Conservation (phyloP, 495 filamentous ascomycete species). For the Haplographium delicatum region DNA sequence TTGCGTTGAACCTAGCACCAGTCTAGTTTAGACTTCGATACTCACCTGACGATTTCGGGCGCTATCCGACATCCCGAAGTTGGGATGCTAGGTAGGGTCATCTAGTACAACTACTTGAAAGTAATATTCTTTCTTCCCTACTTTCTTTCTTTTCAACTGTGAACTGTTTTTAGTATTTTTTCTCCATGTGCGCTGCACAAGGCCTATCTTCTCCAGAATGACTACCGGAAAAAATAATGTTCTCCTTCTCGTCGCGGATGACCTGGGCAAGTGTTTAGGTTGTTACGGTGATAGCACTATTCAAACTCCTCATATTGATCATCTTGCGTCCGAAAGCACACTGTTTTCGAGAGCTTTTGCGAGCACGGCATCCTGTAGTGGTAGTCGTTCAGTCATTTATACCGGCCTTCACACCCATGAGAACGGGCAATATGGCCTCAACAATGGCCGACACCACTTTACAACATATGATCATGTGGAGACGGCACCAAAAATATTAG, state of each 20-base stretch:
- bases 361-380: conserved; percentile 42
- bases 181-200: too few species aligned
- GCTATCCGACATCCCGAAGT: too few species aligned
- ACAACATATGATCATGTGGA: conserved; percentile 38
- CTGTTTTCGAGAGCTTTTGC: conserved; percentile 37
- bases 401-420: conserved; percentile 43
- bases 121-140: too few species aligned
- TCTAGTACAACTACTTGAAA: too few species aligned
- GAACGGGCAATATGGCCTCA: conserved; percentile 42
- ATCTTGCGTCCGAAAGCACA: conserved; percentile 30
- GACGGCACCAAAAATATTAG: conserved; percentile 34
- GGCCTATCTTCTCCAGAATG: too few species aligned
- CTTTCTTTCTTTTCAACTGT: too few species aligned
- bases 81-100: too few species aligned
- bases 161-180: too few species aligned
- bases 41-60: too few species aligned
- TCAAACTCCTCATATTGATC: conserved; percentile 35
- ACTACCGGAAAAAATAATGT: too few species aligned
- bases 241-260: conserved; percentile 38
- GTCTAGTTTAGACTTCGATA: too few species aligned
- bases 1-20: too few species aligned
- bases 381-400: conserved; percentile 39
- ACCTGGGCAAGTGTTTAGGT: conserved; percentile 34
- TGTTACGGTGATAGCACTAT: conserved; percentile 34
- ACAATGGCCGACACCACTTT: conserved; percentile 31